Percentiles rank a stretch among this genome's conserved stretches.
Conservation (phyloP, 169 alveolate genomes). For the Cryptosporidium felis region DNA sequence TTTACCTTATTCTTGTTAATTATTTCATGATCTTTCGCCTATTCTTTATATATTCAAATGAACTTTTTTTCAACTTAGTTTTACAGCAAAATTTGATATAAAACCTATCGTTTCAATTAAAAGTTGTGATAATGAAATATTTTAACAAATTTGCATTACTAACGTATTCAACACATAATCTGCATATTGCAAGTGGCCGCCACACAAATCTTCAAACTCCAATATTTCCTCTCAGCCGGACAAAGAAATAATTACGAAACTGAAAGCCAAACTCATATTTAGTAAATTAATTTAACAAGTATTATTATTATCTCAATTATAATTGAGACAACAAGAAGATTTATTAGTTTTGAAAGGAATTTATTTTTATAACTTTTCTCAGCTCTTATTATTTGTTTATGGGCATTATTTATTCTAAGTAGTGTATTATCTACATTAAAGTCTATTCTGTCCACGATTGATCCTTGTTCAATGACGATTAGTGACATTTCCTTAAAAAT, state of each 20-base stretch:
- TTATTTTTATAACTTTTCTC: slow-evolving; percentile 7
- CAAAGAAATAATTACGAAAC: not conserved
- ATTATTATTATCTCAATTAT: slow-evolving; percentile 9
- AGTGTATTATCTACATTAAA: slow-evolving; percentile 75
- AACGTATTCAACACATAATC: slow-evolving; percentile 60
- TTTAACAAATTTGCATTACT: not conserved
- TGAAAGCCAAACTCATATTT: not conserved
- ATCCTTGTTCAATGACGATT: slow-evolving; percentile 82
- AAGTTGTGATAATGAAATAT: too few relatives aligned
- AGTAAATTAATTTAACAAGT: not conserved
- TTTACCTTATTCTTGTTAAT: too few relatives aligned
- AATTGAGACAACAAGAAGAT: slow-evolving; percentile 6
- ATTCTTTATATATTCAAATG: not conserved
- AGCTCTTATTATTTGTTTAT: slow-evolving; percentile 7
- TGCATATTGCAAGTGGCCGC: slow-evolving; percentile 73
- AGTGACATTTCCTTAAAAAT: slow-evolving; percentile 81
- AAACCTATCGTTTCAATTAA: not conserved
- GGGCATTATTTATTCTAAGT: slow-evolving; percentile 12
- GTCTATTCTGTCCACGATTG: slow-evolving; percentile 83
- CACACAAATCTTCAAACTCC: slow-evolving; percentile 52
- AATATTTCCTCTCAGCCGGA: not conserved
- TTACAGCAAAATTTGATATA: not conserved
- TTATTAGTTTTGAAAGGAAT: slow-evolving; percentile 14
- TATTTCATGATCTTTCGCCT: too few relatives aligned
- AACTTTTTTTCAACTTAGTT: not conserved